phyloP scores from a whole-genome alignment of 306 rosid species.

The Cucurbita pepo region DNA sequence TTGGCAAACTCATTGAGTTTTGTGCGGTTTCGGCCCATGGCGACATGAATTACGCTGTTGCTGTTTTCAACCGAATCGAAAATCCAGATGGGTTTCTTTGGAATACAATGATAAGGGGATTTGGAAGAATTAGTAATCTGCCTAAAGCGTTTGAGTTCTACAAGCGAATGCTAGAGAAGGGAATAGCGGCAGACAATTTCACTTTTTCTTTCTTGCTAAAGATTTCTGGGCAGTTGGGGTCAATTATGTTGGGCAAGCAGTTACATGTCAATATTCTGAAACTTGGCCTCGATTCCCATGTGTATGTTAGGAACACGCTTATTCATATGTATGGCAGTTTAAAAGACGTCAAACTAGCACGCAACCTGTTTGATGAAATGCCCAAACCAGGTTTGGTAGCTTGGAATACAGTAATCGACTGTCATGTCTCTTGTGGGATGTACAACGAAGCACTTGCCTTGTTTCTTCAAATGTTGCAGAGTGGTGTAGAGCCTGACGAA shows the following conservation, averaged over 20 bases:
- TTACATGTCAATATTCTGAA: slow-evolving; percentile 34
- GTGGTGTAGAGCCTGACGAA: slow-evolving; percentile 33
- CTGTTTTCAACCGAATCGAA: slow-evolving; percentile 25
- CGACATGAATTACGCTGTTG: slow-evolving; percentile 37
- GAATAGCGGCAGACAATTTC: slow-evolving; percentile 29
- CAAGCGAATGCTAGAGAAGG: slow-evolving; percentile 28
- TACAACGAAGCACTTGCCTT: slow-evolving; percentile 31
- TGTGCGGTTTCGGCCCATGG: slow-evolving; percentile 26
- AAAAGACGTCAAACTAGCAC: slow-evolving; percentile 26
- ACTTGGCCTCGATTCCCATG: slow-evolving; percentile 34
- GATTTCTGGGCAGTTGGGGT: slow-evolving; percentile 27
- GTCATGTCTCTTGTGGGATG: slow-evolving; percentile 26
- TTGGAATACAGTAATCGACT: slow-evolving; percentile 51
- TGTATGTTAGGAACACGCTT: slow-evolving; percentile 49
- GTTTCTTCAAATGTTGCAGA: slow-evolving; percentile 33
- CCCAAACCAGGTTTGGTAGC: slow-evolving; percentile 38
- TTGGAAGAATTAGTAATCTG: slow-evolving; percentile 26
- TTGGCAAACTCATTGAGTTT: slow-evolving; percentile 42
- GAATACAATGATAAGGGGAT: slow-evolving; percentile 71
- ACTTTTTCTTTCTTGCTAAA: slow-evolving; percentile 54
- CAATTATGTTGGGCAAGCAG: slow-evolving; percentile 30
- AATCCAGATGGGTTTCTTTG: slow-evolving; percentile 51
- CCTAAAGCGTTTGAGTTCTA: slow-evolving; percentile 28
- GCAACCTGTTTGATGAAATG: slow-evolving; percentile 50
- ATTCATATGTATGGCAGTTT: slow-evolving; percentile 54